Conservation (phyloP, 768 basidiomycete species). For the Mycena amicta region DNA sequence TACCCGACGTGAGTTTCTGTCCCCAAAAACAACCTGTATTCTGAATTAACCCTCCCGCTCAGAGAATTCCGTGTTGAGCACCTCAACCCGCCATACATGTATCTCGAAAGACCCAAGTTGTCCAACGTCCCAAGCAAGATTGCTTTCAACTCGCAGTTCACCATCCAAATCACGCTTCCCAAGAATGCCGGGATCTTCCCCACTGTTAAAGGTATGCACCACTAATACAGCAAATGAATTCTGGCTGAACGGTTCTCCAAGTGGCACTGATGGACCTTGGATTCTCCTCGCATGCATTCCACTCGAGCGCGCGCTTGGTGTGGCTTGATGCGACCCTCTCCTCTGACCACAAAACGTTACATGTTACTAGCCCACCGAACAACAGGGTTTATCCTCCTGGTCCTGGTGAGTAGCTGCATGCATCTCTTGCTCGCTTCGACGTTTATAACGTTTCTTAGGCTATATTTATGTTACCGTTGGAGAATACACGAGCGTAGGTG, state of each 20-base stretch:
- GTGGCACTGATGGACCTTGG: constrained; percentile 39
- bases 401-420: constrained; percentile 20
- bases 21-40: too few relatives aligned
- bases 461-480: constrained; percentile 15
- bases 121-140: constrained; percentile 31
- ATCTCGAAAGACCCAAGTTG: constrained; percentile 22
- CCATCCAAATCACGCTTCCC: constrained; percentile 36
- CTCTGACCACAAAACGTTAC: constrained; percentile 26
- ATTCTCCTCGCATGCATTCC: constrained; percentile 39
- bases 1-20: constrained; percentile 14
- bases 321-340: constrained; percentile 34
- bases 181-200: constrained; percentile 1
- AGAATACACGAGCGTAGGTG: constrained; percentile 8
- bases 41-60: too few relatives aligned
- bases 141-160: constrained; percentile 34
- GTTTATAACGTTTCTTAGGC: constrained; percentile 1
- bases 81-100: constrained; percentile 36
- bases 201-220: constrained; percentile 11
- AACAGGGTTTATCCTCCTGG: constrained; percentile 36
- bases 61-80: constrained; percentile 33
- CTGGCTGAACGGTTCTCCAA: constrained; percentile 13
- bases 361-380: constrained; percentile 38
- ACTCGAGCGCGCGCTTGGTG: constrained; percentile 36
- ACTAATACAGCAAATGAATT: too few relatives aligned
- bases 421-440: not conserved